Percentiles rank a stretch among this genome's conserved stretches.
Conservation (phyloP, 1,284 basidiomycete genomes). For the Apiotrichum porosum region DNA sequence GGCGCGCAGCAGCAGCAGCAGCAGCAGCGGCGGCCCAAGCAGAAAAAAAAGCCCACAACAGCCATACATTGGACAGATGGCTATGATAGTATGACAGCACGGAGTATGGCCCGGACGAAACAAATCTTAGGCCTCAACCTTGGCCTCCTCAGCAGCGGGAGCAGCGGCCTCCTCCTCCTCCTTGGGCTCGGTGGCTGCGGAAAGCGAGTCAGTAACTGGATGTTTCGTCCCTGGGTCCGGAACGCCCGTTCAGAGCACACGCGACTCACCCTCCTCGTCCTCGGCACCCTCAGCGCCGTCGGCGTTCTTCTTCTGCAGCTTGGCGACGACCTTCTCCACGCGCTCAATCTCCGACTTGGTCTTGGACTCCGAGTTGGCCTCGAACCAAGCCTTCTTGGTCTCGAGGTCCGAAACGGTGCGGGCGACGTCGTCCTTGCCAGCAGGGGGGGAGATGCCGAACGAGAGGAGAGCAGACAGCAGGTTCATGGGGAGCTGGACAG, state of each 20-base stretch:
- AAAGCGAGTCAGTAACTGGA: too few relatives aligned
- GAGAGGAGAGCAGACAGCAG: conserved; percentile 82
- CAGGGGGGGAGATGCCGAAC: conserved; percentile 86
- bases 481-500: conserved; percentile 75
- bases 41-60: too few relatives aligned
- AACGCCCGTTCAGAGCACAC: too few relatives aligned
- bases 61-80: too few relatives aligned
- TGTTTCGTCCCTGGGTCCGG: too few relatives aligned
- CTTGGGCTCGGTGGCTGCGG: conserved; percentile 1
- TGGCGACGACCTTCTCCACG: conserved; percentile 56
- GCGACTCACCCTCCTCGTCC: conserved; percentile 1
- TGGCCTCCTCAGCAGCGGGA: background rate
- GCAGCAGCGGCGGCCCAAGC: too few relatives aligned
- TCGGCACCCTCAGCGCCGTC: conserved; percentile 2
- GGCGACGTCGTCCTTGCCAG: conserved; percentile 68
- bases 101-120: too few relatives aligned
- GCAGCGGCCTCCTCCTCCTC: conserved; percentile 1
- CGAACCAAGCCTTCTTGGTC: conserved; percentile 93
- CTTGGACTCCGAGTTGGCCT: conserved; percentile 57
- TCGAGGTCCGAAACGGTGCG: conserved; percentile 85
- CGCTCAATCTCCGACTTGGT: conserved; percentile 65
- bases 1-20: too few relatives aligned
- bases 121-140: background rate
- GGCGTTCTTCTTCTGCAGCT: conserved; percentile 49
- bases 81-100: too few relatives aligned